Conservation (phyloP, 148 eudicot species). For the Oxyria digyna region DNA sequence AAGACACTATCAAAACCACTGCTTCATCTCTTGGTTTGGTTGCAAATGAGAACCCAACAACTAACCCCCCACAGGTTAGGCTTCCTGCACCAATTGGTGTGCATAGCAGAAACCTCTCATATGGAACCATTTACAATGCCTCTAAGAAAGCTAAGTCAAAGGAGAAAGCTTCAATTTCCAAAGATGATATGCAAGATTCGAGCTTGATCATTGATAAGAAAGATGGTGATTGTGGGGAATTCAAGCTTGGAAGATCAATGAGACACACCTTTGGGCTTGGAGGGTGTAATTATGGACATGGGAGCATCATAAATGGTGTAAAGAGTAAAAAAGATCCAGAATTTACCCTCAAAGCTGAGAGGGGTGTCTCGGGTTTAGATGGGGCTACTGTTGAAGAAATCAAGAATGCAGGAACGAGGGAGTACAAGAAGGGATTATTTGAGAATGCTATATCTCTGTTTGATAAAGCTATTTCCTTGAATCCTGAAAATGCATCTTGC, state of each 20-base stretch:
- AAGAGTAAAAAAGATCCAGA: conserved; percentile 5
- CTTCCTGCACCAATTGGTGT: conserved; percentile 11
- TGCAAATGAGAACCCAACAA: not conserved
- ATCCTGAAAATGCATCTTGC: conserved; percentile 29
- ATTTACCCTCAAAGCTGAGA: not conserved
- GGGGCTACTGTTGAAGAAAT: conserved; percentile 19
- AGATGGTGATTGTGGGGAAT: not conserved
- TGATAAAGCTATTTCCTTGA: conserved; percentile 27
- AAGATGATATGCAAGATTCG: not conserved
- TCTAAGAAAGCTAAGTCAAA: not conserved
- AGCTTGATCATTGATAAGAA: not conserved
- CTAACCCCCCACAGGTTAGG: conserved; percentile 5
- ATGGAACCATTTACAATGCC: conserved; percentile 14
- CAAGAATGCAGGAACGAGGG: conserved; percentile 33
- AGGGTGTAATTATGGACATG: conserved; percentile 37
- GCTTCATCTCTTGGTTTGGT: not conserved
- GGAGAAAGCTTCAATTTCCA: not conserved
- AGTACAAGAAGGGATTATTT: conserved; percentile 27
- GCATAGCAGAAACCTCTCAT: conserved; percentile 14
- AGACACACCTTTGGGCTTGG: conserved; percentile 14
- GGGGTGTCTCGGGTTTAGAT: conserved; percentile 4
- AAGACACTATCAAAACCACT: not conserved
- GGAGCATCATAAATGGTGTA: conserved; percentile 31
- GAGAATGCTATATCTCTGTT: conserved; percentile 23
- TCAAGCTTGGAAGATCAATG: not conserved